phyloP scores from a whole-genome alignment of 2,329 filamentous ascomycete species.

The Bipolaris bicolor region DNA sequence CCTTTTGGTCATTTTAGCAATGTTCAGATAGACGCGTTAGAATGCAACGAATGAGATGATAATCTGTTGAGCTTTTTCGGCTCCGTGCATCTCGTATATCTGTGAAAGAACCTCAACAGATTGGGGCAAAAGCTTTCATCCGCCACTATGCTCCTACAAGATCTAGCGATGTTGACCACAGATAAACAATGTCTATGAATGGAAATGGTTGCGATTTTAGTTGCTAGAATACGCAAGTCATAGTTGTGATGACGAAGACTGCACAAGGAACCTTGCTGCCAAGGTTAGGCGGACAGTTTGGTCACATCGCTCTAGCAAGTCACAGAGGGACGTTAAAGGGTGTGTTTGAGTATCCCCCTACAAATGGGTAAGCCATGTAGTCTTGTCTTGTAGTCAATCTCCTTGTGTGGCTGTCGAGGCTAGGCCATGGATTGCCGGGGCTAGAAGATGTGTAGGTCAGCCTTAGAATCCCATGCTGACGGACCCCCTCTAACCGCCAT shows the following conservation, averaged over 20 bases:
- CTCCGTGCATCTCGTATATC: neutral
- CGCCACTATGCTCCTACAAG: too few species aligned
- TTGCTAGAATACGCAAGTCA: too few species aligned
- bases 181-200: too few species aligned
- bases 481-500: neutral
- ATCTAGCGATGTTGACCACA: too few species aligned
- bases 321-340: neutral
- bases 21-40: neutral
- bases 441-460: slow-evolving; percentile 1
- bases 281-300: neutral
- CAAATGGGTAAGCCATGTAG: neutral
- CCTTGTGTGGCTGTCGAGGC: neutral
- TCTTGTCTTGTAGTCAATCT: neutral
- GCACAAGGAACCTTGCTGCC: too few species aligned
- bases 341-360: neutral
- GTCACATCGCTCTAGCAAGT: neutral
- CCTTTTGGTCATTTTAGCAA: neutral
- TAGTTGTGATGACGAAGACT: too few species aligned
- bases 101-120: neutral
- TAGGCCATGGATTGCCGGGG: neutral
- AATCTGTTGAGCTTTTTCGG: neutral
- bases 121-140: neutral
- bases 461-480: slow-evolving; percentile 7
- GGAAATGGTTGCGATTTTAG: too few species aligned
- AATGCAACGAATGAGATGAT: neutral